Evolutionary conservation across 164 flowering plant species (phyloP).

Genomic region (Taxillus chinensis): DNA sequence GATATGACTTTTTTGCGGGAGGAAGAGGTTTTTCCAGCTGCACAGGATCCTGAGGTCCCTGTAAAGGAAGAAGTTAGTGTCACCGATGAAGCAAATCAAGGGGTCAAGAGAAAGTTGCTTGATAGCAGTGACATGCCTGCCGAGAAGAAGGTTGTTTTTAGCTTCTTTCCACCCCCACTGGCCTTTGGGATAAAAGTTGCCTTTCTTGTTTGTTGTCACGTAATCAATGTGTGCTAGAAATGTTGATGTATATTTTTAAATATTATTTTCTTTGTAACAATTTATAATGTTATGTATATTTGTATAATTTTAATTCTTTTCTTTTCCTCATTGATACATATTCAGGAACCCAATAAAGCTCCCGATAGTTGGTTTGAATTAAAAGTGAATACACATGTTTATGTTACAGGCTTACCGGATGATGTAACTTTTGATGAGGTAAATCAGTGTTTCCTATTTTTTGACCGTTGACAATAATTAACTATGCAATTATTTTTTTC

Average conservation of each 20-base stretch:
- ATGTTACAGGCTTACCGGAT: slow-evolving; percentile 92
- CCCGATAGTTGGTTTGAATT: slow-evolving; percentile 98
- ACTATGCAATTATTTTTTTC: no score
- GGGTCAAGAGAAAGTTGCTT: slow-evolving; percentile 55
- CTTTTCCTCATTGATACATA: slow-evolving; percentile 11
- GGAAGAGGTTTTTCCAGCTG: slow-evolving; percentile 67
- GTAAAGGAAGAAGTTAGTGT: slow-evolving; percentile 14
- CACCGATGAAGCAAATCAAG: slow-evolving; percentile 22
- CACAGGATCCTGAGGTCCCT: slow-evolving; percentile 22
- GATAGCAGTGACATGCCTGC: slow-evolving; percentile 24
- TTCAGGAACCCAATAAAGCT: slow-evolving; percentile 91
- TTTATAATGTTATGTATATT: not conserved
- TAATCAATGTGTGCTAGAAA: not conserved
- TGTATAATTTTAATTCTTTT: not conserved
- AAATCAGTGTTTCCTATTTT: slow-evolving; percentile 10
- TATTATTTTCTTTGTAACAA: no score
- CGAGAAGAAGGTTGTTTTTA: slow-evolving; percentile 52
- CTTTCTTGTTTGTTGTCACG: not conserved
- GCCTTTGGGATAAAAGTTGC: not conserved
- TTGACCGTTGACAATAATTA: no score
- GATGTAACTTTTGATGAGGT: slow-evolving; percentile 94
- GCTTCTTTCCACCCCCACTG: not conserved
- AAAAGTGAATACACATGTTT: slow-evolving; percentile 94
- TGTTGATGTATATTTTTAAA: no score
- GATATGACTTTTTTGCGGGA: slow-evolving; percentile 71